Percentiles rank a stretch among this genome's conserved stretches.
Conservation (phyloP, 176 grass and related monocot species). For the Paspalum vaginatum region DNA sequence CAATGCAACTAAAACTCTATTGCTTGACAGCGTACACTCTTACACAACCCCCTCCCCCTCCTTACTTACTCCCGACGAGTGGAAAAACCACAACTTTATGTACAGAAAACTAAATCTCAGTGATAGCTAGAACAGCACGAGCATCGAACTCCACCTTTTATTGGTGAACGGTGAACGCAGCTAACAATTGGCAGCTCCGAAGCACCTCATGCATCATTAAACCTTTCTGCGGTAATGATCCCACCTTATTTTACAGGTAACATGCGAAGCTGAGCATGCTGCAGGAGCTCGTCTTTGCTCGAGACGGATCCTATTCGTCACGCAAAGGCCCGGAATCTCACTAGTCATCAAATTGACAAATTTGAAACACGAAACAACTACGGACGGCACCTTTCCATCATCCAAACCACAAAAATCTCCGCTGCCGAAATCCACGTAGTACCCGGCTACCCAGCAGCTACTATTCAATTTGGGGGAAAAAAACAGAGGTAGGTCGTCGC, state of each 20-base stretch:
- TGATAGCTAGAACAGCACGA: background rate
- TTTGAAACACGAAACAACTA: background rate
- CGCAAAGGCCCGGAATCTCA: background rate
- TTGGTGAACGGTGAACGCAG: background rate
- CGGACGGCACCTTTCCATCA: background rate
- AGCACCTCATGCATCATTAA: background rate
- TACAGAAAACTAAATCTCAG: constrained; percentile 1
- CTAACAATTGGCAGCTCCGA: background rate
- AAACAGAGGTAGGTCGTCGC: background rate
- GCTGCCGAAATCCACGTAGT: background rate
- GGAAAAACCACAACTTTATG: background rate
- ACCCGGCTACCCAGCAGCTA: background rate
- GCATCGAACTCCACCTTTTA: background rate
- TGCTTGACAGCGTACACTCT: background rate
- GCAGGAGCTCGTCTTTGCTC: background rate
- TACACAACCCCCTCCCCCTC: background rate
- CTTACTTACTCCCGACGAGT: too few species aligned
- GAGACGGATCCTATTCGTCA: background rate
- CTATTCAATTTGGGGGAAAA: background rate
- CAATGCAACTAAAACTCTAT: background rate
- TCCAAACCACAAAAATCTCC: background rate
- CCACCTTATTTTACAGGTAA: background rate
- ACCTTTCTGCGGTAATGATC: background rate
- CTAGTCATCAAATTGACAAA: background rate
- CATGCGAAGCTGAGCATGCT: background rate